Evolutionary conservation across 441 rosid species (phyloP).

Genomic region (Brassica balearica): DNA sequence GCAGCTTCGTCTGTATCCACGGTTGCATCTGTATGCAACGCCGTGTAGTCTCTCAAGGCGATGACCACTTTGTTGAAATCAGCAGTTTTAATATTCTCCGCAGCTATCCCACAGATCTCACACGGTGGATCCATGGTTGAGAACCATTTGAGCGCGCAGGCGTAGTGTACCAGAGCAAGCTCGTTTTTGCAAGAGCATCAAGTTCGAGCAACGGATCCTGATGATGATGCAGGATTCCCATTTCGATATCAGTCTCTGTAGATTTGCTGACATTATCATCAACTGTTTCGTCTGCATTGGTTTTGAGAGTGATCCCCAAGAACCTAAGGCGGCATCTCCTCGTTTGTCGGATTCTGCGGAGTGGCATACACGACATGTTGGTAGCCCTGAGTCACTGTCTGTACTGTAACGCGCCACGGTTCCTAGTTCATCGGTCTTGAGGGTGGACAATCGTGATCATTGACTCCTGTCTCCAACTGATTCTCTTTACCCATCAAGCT

Average conservation of each 20-base stretch:
- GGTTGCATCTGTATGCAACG: constrained; percentile 45
- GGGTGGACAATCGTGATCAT: constrained; percentile 46
- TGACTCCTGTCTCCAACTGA: constrained; percentile 50
- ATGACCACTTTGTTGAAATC: constrained; percentile 66
- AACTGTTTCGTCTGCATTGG: constrained; percentile 43
- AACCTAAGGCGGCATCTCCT: constrained; percentile 75
- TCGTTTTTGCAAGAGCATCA: constrained; percentile 85
- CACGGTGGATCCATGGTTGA: constrained; percentile 88
- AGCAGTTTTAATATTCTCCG: constrained; percentile 57
- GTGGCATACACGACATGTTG: constrained; percentile 90
- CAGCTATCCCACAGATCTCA: constrained; percentile 75
- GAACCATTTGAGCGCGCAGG: constrained; percentile 95
- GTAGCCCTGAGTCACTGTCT: constrained; percentile 69
- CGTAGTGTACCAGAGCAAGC: constrained; percentile 83
- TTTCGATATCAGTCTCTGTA: constrained; percentile 54
- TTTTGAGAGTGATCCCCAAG: constrained; percentile 62
- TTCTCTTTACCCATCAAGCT: constrained; percentile 66
- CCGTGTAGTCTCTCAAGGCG: constrained; percentile 51
- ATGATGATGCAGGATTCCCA: constrained; percentile 55
- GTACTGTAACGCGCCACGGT: constrained; percentile 51
- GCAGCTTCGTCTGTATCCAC: constrained; percentile 85
- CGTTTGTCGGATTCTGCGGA: constrained; percentile 80
- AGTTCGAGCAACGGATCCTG: constrained; percentile 67
- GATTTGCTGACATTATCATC: constrained; percentile 44
- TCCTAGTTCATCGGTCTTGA: constrained; percentile 51